These are phyloP conservation scores for Westerdykella ornata DNA, from an alignment of 2,329 filamentous ascomycete species.

Conservation along the genomic window DNA sequence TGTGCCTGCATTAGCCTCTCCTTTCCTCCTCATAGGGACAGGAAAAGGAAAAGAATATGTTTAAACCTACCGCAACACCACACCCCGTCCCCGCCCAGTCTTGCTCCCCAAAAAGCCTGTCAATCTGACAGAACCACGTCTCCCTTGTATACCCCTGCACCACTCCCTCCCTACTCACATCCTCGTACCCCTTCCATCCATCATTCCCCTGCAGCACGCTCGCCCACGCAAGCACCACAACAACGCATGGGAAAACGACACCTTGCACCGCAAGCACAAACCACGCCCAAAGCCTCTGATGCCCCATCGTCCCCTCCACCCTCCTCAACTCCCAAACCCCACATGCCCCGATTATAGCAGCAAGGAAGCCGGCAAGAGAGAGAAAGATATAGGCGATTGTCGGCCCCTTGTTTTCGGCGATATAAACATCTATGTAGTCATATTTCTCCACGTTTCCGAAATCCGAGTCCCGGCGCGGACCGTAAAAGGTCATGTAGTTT, in stretches of 20 bases:
- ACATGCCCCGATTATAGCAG: conserved; percentile 15
- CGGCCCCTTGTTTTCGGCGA: conserved; percentile 13
- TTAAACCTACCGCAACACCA: conserved; percentile 15
- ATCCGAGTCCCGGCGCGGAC: conserved; percentile 3
- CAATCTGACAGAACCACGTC: conserved; percentile 24
- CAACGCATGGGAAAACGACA: conserved; percentile 10
- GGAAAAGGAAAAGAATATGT: neutral
- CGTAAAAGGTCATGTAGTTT: conserved; percentile 9
- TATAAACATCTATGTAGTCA: conserved; percentile 7
- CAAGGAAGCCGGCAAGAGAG: conserved; percentile 12
- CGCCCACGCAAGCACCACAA: conserved; percentile 18
- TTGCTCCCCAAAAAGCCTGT: conserved; percentile 11
- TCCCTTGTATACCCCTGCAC: conserved; percentile 17
- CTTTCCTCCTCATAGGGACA: neutral
- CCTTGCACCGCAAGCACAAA: conserved; percentile 12
- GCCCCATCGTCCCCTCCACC: conserved; percentile 16
- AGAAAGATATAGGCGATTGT: conserved; percentile 15
- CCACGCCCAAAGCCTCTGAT: conserved; percentile 26
- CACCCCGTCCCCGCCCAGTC: conserved; percentile 23
- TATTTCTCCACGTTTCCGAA: conserved; percentile 2
- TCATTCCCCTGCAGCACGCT: conserved; percentile 15
- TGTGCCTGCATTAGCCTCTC: conserved; percentile 3
- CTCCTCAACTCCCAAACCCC: conserved; percentile 28
- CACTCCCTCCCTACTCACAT: conserved; percentile 9
- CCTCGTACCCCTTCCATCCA: conserved; percentile 15